These are phyloP conservation scores for Spatholobus suberectus DNA, from an alignment of 306 rosid species.

Conservation along the genomic window DNA sequence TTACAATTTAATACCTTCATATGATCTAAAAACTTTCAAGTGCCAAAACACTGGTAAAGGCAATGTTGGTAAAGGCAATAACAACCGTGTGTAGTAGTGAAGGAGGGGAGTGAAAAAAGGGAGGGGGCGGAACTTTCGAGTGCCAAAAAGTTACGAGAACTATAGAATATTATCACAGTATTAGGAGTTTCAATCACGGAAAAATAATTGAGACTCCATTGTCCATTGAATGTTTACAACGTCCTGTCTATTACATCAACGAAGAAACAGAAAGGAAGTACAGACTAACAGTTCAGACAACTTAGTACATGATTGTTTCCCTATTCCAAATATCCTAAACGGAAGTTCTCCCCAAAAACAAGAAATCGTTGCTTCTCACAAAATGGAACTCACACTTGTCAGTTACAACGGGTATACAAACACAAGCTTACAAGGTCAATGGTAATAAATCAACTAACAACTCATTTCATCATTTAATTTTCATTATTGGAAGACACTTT, in stretches of 20 bases:
- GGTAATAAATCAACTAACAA: not conserved
- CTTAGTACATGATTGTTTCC: not conserved
- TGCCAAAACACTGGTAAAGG: too few relatives aligned
- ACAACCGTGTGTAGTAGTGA: not conserved
- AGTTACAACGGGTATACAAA: not conserved
- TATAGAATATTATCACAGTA: not conserved
- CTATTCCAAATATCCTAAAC: not conserved
- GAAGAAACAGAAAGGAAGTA: not conserved
- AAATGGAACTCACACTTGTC: not conserved
- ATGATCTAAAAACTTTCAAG: not conserved
- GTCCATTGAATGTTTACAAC: slow-evolving; percentile 27
- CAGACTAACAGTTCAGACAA: not conserved
- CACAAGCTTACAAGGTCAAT: slow-evolving; percentile 26
- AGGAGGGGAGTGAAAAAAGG: not conserved
- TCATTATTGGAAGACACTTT: slow-evolving; percentile 45
- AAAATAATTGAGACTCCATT: not conserved
- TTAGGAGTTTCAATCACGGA: not conserved
- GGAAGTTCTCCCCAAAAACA: not conserved
- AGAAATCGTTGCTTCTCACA: not conserved
- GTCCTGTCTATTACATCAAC: not conserved
- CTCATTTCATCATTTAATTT: slow-evolving; percentile 56
- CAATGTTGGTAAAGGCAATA: not conserved
- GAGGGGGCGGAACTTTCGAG: not conserved
- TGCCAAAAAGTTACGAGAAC: not conserved
- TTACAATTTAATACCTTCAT: not conserved